Base-by-base conservation (phyloP, 2,329 filamentous ascomycete genomes). In the Nemania bipapillata region DNA sequence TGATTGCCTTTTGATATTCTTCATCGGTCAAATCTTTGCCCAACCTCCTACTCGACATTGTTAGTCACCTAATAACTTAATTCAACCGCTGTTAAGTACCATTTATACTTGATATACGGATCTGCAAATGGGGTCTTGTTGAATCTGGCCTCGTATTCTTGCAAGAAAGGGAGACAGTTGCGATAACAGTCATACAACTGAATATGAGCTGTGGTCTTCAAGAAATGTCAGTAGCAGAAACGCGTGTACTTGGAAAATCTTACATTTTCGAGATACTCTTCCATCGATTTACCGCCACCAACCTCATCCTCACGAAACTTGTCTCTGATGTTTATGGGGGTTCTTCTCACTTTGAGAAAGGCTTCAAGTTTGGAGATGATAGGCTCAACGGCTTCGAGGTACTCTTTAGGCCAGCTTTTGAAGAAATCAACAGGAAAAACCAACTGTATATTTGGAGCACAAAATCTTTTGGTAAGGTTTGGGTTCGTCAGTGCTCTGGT, bases 161-260 rank as follows among this genome's bases (percentile, higher is more conserved):
- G 4, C 40, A 45, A 45, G 40, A 45, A 45, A 45, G 40, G 40
- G 40, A 45, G 40, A 45, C 40, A 45, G 40, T 45, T 45, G 40
- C 40, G 40, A 45, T 45, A 45, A n/a, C 40, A 45, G 9, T 45
- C 40, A 45, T 45, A 45, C 40, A 45, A 45, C 40, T 45, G 40
- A 45, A 45, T 45, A 45, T 45, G 40, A 45, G 40, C 40, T 45
- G 40, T 45, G 15, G 40, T 45, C 40, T 45, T 45, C 40, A 45
- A n/a, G 15, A 45, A 45, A 45, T 15, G 40, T 45, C 15, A 45
- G 40, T n/a, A n/a, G 40, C 40, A n/a, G 40, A 45, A 15, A 45
- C 40, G 15, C 15, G n/a, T n/a, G 15, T n/a, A 45, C 40, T 45
- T 45, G 17, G 40, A 45, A n/a, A 45, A n/a, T 45, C 40, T 45